These are phyloP conservation scores for Leccinellum rugosiceps DNA, from an alignment of 768 basidiomycete genomes.

Conservation along the genomic window DNA sequence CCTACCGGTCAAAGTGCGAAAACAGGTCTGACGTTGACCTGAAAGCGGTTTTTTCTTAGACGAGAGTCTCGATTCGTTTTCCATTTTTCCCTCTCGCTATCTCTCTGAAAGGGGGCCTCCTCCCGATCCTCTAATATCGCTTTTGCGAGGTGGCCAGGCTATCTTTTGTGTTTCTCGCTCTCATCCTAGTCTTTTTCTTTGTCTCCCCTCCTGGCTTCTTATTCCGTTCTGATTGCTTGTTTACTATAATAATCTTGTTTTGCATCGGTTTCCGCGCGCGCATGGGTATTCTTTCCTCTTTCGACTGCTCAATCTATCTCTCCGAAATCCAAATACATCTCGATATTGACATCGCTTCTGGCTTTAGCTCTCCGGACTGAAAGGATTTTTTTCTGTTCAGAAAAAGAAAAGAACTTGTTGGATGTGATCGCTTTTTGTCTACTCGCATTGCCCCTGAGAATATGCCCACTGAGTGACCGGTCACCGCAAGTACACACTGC, in stretches of 20 bases:
- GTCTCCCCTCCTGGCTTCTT: neutral
- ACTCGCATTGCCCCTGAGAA: neutral
- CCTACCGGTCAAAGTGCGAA: slow-evolving; percentile 27
- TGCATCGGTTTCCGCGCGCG: slow-evolving; percentile 7
- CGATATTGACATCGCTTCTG: neutral
- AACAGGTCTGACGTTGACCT: slow-evolving; percentile 25
- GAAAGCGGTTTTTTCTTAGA: slow-evolving; percentile 8
- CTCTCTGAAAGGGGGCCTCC: neutral
- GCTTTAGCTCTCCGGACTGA: neutral
- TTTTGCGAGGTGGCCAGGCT: slow-evolving; percentile 7
- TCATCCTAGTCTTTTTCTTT: neutral
- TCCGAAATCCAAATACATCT: neutral
- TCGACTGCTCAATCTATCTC: neutral
- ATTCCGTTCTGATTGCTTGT: neutral
- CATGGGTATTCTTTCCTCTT: neutral
- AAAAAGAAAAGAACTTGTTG: neutral
- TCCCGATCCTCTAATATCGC: slow-evolving; percentile 1
- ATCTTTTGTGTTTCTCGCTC: slow-evolving; percentile 1
- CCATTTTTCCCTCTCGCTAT: neutral
- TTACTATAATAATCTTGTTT: slow-evolving; percentile 22
- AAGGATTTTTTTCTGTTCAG: neutral
- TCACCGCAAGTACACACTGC: neutral
- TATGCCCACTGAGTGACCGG: neutral
- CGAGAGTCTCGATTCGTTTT: neutral
- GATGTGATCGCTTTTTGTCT: neutral